A percentile compares a stretch with the other conserved stretches of the same genome.
Evolutionary conservation across 805 yeast genomes (phyloP).

Genomic region (Metschnikowia matae): DNA sequence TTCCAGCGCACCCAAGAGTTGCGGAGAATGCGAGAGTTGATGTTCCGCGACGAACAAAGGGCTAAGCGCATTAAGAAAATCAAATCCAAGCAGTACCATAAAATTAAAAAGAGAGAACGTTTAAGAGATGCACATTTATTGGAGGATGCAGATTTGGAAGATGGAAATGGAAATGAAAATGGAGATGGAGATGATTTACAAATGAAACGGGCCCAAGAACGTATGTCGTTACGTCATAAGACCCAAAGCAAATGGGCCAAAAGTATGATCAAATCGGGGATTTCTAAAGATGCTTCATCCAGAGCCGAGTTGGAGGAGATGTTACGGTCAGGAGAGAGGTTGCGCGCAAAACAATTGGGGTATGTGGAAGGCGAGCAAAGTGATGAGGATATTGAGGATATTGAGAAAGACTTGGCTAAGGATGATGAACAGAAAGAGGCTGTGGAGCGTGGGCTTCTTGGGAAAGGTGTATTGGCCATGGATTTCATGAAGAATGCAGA

Average conservation of each 20-base stretch:
- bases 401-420: conserved; percentile 37
- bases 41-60: conserved; percentile 92
- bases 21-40: conserved; percentile 88
- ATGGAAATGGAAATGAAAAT: conserved; percentile 47
- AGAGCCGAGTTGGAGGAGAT: conserved; percentile 92
- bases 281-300: conserved; percentile 79
- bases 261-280: conserved; percentile 82
- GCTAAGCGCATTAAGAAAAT: conserved; percentile 91
- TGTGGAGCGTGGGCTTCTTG: conserved; percentile 41
- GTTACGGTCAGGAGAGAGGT: conserved; percentile 80
- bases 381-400: conserved; percentile 48
- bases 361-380: conserved; percentile 51
- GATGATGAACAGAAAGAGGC: conserved; percentile 35
- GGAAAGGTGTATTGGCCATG: conserved; percentile 91
- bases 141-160: conserved; percentile 44
- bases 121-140: conserved; percentile 65
- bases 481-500: conserved; percentile 94
- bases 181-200: conserved; percentile 76
- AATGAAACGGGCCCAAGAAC: conserved; percentile 76
- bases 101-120: conserved; percentile 80
- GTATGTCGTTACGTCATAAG: conserved; percentile 90
- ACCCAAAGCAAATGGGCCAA: conserved; percentile 88
- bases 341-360: conserved; percentile 71
- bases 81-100: conserved; percentile 85
- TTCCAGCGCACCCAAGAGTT: conserved; percentile 70